Base-by-base conservation (phyloP, 1,284 basidiomycete species). In the Irpex lacteus region DNA sequence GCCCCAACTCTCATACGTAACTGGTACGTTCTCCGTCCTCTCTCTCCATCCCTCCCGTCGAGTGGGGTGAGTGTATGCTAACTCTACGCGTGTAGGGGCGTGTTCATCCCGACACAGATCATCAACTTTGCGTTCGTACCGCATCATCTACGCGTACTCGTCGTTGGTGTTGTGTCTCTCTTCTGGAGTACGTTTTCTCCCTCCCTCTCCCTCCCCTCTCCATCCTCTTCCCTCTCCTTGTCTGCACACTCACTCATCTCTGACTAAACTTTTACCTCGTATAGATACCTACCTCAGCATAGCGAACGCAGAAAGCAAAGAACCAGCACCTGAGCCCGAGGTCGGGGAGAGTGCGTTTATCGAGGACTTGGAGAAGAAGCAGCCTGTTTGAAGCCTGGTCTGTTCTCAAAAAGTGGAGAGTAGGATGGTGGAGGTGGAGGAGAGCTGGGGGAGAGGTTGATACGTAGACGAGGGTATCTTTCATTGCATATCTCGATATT, bases 61-160 rank as follows among this genome's bases (percentile, higher is more conserved):
- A 47, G n/a, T n/a, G 11, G 40, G 7, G 13, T 11, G 7, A 7
- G 4, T 59, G 32, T 52, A 59, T 19, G 44, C 15, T 53, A 1
- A 47, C 15, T 53, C 54, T 15, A n/a, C n/a, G 13, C n/a, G 18
- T 21, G 44, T 4, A 89, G 88, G 90, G 81, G 77, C 11, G 91
- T 94, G 7, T 95, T 91, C 73, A 82, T 89, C 55, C 94, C 94
- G 0, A 86, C 92, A 0, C 93, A 95, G 73, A 74, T 92, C 62
- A 78, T 94, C 79, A 96, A 96, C 78, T 95, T 95, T 71, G 79
- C 87, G 11, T 26, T 95, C 59, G 84, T 95, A 0, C 94, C 94
- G 0, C 84, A 83, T 3, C 93, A 95, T 70, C 80, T 94, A 62
- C 86, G 93, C n/a, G 88, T 95, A 65, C 81, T 90, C 6, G 81